Base-by-base conservation (phyloP, 2,329 filamentous ascomycete genomes). In the Penicillium janthinellum region DNA sequence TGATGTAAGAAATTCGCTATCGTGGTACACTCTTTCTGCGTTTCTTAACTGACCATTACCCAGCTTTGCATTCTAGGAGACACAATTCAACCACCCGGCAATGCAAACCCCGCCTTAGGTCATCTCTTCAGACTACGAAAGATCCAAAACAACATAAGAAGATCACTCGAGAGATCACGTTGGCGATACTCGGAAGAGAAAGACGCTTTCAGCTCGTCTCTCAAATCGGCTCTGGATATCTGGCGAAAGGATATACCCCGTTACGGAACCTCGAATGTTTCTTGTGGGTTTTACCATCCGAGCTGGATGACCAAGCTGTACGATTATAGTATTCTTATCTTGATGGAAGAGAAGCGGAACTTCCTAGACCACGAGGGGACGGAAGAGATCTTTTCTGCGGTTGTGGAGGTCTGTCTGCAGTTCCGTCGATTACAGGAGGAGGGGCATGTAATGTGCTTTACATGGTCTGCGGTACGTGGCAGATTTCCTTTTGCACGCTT, bases 171-270 rank as follows among this genome's bases (percentile, higher is more conserved):
- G 48, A 49, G 58, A 20, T 52, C 63, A 17, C 57, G 58, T 0
- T 61, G 60, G 42, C 44, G 59, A 15, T 54, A 64, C 14, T 42
- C 54, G 1, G 57, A 52, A 37, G 44, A 64, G 4, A 57, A 62
- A 11, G 41, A 59, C 7, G 56, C 53, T 5, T 50, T 60, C 35
- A 64, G 51, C 42, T 62, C 60, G n/a, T 65, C 64, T 6, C 59
- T 71, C 38, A 71, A 68, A 38, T 63, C 64, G 0, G 68, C 67
- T 8, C 42, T 71, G n/a, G 60, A 68, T 57, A 61, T 64, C 8
- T 71, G 69, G 69, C 60, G 67, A 51, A 61, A 68, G 15, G 68
- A 71, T n/a, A 71, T 71, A 25, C 69, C 69, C n/a, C 61, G 57
- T 14, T 71, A 70, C 35, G 62, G 63, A 42, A 66, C 61, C 6